Conservation (phyloP, 2,329 filamentous ascomycete genomes). For the Pyricularia pennisetigena region DNA sequence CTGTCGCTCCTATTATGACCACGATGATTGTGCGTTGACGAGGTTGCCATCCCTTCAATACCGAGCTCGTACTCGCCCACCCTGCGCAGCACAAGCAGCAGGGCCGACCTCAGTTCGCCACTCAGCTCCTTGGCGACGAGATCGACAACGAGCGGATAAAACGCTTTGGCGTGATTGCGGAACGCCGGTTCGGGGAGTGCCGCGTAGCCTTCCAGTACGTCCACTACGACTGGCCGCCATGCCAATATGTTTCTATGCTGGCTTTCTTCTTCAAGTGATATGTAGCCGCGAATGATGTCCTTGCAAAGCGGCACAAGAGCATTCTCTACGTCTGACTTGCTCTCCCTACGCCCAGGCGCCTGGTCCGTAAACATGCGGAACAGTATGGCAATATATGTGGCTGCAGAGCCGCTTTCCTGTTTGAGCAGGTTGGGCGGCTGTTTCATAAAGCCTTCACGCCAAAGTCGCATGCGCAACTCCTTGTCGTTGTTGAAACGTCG, state of each 20-base stretch:
- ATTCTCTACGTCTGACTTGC: slow-evolving; percentile 73
- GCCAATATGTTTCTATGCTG: slow-evolving; percentile 96
- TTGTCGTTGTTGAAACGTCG: slow-evolving; percentile 97
- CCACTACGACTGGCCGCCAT: slow-evolving; percentile 94
- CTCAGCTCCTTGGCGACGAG: slow-evolving; percentile 75
- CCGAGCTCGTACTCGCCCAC: slow-evolving; percentile 70
- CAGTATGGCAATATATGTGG: slow-evolving; percentile 90
- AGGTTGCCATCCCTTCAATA: slow-evolving; percentile 36
- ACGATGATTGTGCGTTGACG: slow-evolving; percentile 6
- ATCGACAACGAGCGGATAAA: slow-evolving; percentile 80
- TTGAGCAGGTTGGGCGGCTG: slow-evolving; percentile 96
- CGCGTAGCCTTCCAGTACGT: slow-evolving; percentile 87
- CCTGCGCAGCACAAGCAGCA: slow-evolving; percentile 68
- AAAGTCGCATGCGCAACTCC: slow-evolving; percentile 85
- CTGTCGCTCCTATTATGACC: slow-evolving; percentile 10
- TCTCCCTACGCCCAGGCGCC: slow-evolving; percentile 69
- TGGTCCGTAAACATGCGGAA: slow-evolving; percentile 96
- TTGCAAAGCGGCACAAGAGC: slow-evolving; percentile 91
- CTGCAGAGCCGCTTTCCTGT: slow-evolving; percentile 86
- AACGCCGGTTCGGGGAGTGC: slow-evolving; percentile 77
- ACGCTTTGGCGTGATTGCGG: slow-evolving; percentile 64
- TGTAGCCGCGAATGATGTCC: slow-evolving; percentile 84
- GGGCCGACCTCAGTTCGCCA: slow-evolving; percentile 63
- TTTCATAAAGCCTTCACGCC: slow-evolving; percentile 99
- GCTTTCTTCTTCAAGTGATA: slow-evolving; percentile 83